phyloP scores from a whole-genome alignment of 2,329 filamentous ascomycete genomes.

The Apiospora saccharicola region DNA sequence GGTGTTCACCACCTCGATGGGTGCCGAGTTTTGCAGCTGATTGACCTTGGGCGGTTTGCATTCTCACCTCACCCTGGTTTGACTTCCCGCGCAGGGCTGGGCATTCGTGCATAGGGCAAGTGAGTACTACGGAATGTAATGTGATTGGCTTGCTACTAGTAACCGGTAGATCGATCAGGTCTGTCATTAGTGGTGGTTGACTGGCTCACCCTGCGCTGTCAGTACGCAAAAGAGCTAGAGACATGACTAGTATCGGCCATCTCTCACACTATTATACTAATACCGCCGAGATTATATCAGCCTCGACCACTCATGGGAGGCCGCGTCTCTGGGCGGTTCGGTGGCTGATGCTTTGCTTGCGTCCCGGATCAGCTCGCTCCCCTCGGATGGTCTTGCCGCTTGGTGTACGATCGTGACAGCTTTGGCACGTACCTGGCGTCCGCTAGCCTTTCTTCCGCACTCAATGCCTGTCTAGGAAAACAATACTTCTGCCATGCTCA shows the following conservation, averaged over 20 bases:
- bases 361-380: neutral
- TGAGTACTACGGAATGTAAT: neutral
- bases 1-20: neutral
- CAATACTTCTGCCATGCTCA: neutral
- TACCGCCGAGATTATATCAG: neutral
- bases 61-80: neutral
- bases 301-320: conserved; percentile 3
- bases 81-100: neutral
- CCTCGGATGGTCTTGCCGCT: neutral
- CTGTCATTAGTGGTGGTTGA: neutral
- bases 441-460: neutral
- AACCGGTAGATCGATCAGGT: conserved; percentile 3
- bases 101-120: neutral
- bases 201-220: neutral
- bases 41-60: neutral
- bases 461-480: neutral
- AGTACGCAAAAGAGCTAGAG: neutral
- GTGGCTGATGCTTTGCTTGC: neutral
- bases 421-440: neutral
- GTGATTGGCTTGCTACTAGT: neutral
- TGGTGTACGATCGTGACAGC: neutral
- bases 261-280: neutral
- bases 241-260: neutral
- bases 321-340: neutral
- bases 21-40: neutral